A percentile compares a stretch with the other conserved stretches of the same genome.
Conservation (phyloP, 1,284 basidiomycete genomes). For the Apiotrichum gracile region DNA sequence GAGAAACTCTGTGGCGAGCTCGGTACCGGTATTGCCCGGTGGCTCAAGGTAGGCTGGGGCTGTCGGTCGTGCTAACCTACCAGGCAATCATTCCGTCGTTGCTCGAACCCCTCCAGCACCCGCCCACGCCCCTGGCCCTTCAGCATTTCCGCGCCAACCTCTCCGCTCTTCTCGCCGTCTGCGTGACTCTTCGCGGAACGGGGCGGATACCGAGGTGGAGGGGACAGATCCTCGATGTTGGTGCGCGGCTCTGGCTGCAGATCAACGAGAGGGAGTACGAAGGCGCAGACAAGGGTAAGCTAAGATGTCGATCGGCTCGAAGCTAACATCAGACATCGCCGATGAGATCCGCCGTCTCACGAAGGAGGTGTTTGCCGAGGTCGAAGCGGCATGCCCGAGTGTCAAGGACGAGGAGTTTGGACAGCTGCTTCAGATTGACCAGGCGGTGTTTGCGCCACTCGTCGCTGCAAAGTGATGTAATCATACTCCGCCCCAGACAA, state of each 20-base stretch:
- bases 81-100: conserved; percentile 42
- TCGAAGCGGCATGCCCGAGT: conserved; percentile 12
- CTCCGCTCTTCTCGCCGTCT: conserved; percentile 26
- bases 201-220: conserved; percentile 37
- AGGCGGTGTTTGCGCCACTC: conserved; percentile 12
- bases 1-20: conserved; percentile 30
- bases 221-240: conserved; percentile 41
- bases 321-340: background rate
- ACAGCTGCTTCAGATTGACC: conserved; percentile 8
- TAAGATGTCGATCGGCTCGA: background rate
- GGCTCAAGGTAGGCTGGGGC: conserved; percentile 39
- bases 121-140: conserved; percentile 28
- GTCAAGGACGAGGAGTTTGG: conserved; percentile 12
- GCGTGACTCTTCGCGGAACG: conserved; percentile 22
- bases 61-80: background rate
- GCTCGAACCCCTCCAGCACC: conserved; percentile 36
- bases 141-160: conserved; percentile 36
- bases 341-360: background rate
- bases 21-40: conserved; percentile 35
- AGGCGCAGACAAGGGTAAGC: background rate
- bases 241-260: conserved; percentile 31
- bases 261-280: conserved; percentile 22
- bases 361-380: conserved; percentile 6
- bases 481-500: no score
- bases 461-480: background rate